Evolutionary conservation across 73 alveolate species (phyloP).

Genomic region (Paramecium sonneborni): DNA sequence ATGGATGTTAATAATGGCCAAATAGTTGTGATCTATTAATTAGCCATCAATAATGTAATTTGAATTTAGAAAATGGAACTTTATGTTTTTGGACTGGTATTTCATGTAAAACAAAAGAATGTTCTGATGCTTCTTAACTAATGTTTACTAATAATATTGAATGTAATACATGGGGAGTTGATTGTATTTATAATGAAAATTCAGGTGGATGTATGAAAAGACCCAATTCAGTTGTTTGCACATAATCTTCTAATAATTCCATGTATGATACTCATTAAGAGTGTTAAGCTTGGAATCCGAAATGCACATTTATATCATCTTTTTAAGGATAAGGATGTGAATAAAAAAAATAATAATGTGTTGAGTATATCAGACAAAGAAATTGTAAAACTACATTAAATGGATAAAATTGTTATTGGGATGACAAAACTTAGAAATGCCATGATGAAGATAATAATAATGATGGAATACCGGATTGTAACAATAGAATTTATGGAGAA

Average conservation of each 20-base stretch:
- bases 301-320: neutral
- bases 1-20: neutral
- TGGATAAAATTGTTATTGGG: neutral
- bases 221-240: neutral
- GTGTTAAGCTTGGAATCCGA: neutral
- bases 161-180: neutral
- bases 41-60: neutral
- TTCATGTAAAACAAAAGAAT: neutral
- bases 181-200: neutral
- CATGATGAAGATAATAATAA: neutral
- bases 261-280: neutral
- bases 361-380: neutral
- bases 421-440: neutral
- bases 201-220: neutral
- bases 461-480: neutral
- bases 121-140: neutral
- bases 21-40: neutral
- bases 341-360: neutral
- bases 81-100: neutral
- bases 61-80: neutral
- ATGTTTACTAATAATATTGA: neutral
- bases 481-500: neutral
- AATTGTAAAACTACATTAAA: neutral
- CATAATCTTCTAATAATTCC: neutral
- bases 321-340: neutral